Conservation (phyloP, 495 filamentous ascomycete species). For the Cercophora sp. region DNA sequence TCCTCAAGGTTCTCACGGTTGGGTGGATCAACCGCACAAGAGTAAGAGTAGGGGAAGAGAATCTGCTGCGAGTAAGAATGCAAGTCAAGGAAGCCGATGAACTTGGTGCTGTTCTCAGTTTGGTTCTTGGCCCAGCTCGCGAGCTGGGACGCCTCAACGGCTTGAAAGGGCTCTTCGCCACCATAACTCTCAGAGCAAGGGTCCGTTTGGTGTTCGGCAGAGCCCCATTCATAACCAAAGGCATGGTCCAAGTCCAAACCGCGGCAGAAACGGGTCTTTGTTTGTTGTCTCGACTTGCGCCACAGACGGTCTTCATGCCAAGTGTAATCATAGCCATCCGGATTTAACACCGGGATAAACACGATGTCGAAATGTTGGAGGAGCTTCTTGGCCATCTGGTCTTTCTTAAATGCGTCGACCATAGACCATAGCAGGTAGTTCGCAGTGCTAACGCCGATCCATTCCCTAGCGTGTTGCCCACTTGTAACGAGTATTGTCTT, state of each 20-base stretch:
- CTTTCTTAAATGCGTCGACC: slow-evolving; percentile 73
- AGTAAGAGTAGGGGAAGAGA: slow-evolving; percentile 86
- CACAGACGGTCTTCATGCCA: slow-evolving; percentile 91
- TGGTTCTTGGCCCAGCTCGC: slow-evolving; percentile 85
- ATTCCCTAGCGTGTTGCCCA: slow-evolving; percentile 88
- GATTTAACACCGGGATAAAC: slow-evolving; percentile 84
- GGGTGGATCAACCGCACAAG: slow-evolving; percentile 71
- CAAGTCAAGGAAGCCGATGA: slow-evolving; percentile 82
- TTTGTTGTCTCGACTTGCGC: slow-evolving; percentile 91
- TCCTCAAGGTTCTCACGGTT: slow-evolving; percentile 89
- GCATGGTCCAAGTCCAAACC: slow-evolving; percentile 87
- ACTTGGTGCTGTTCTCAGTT: slow-evolving; percentile 65
- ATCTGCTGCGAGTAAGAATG: slow-evolving; percentile 97
- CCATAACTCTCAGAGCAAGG: slow-evolving; percentile 92
- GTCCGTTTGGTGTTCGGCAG: slow-evolving; percentile 59
- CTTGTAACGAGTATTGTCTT: slow-evolving; percentile 82
- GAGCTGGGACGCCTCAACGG: slow-evolving; percentile 67
- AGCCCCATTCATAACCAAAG: slow-evolving; percentile 83
- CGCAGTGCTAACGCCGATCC: slow-evolving; percentile 92
- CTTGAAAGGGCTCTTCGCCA: slow-evolving; percentile 79
- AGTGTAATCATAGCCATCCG: slow-evolving; percentile 90
- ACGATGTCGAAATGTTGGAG: slow-evolving; percentile 80
- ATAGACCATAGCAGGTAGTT: slow-evolving; percentile 87
- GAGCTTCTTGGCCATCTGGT: slow-evolving; percentile 63
- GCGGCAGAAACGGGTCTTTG: slow-evolving; percentile 74